A percentile compares a stretch with the other conserved stretches of the same genome.
Evolutionary conservation across 164 flowering plant genomes (phyloP).

Genomic region (Buxus sempervirens): DNA sequence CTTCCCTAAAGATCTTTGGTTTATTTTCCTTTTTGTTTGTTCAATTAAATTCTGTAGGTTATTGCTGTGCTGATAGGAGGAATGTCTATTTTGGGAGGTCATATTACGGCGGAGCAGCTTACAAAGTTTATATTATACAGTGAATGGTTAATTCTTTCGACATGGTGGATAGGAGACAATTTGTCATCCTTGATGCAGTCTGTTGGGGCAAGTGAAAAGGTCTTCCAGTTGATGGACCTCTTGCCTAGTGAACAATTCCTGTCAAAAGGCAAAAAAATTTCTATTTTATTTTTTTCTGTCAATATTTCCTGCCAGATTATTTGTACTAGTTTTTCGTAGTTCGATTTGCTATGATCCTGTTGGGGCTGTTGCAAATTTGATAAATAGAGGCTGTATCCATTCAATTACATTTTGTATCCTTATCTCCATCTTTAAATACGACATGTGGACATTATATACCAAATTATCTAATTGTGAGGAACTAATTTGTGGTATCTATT

Average conservation of each 20-base stretch:
- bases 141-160: conserved; percentile 91
- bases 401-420: neutral
- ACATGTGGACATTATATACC: neutral
- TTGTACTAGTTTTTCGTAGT: neutral
- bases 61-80: conserved; percentile 92
- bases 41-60: conserved; percentile 44
- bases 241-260: conserved; percentile 69
- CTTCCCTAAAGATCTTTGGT: neutral
- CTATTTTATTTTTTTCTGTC: neutral
- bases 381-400: neutral
- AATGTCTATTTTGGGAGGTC: conserved; percentile 67
- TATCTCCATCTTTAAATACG: conserved; percentile 1
- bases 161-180: conserved; percentile 97
- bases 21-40: conserved; percentile 13
- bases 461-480: neutral
- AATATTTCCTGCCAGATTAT: neutral
- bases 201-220: conserved; percentile 97
- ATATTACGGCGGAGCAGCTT: conserved; percentile 86
- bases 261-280: conserved; percentile 53
- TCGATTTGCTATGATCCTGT: neutral
- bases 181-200: conserved; percentile 88
- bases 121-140: conserved; percentile 87
- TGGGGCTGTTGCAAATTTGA: neutral
- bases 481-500: neutral
- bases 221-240: conserved; percentile 88